Evolutionary conservation across 1,284 basidiomycete genomes (phyloP).

Genomic region (Tetrapyrgos nigripes): DNA sequence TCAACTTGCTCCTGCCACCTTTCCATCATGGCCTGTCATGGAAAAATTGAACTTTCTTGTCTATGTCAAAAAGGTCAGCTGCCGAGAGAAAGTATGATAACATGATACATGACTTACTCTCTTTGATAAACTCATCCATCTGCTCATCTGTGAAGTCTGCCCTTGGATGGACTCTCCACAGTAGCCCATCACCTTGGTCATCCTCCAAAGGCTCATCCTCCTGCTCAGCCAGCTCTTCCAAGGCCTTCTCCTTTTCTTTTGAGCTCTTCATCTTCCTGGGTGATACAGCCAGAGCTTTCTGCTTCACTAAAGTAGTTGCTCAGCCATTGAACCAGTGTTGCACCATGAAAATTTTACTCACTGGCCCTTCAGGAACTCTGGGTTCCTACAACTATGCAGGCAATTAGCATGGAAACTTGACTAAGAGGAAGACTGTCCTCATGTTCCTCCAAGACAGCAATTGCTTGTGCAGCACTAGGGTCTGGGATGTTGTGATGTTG

Average conservation of each 20-base stretch:
- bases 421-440: too few species aligned
- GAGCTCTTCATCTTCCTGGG: too few species aligned
- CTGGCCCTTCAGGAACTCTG: neutral
- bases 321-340: too few species aligned
- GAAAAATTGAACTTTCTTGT: neutral
- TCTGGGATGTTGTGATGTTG: neutral
- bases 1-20: neutral
- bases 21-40: neutral
- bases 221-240: neutral
- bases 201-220: neutral
- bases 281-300: too few species aligned
- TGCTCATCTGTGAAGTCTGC: neutral
- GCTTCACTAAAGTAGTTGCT: too few species aligned
- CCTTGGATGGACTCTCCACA: neutral
- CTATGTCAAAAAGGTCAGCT: neutral
- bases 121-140: neutral
- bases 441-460: neutral
- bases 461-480: neutral
- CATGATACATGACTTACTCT: neutral
- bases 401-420: too few species aligned
- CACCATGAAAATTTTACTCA: neutral
- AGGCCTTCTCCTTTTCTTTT: too few species aligned
- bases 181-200: neutral
- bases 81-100: neutral
- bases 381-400: neutral